Conservation (phyloP, 176 grass and related monocot species). For the Chrysopogon serrulatus region DNA sequence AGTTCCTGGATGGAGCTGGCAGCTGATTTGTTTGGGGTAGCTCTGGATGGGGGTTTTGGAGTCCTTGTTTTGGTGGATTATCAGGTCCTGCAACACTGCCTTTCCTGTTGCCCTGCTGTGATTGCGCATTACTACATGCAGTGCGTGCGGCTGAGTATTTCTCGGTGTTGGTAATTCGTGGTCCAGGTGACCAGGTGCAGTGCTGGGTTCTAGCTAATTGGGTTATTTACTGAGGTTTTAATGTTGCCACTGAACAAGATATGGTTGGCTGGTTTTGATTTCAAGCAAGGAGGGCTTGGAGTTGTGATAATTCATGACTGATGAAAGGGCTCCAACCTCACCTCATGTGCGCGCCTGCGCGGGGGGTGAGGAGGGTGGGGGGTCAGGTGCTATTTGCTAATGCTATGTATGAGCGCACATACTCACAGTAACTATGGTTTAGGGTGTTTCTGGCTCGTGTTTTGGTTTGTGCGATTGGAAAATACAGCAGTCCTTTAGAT, state of each 20-base stretch:
- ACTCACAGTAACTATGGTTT: background rate
- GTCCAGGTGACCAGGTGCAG: too few species aligned
- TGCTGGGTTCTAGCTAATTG: too few species aligned
- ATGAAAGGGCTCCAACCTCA: background rate
- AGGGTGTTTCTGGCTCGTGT: background rate
- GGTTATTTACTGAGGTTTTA: too few species aligned
- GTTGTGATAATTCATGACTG: background rate
- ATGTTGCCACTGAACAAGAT: background rate
- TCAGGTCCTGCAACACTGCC: too few species aligned
- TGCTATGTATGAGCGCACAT: background rate
- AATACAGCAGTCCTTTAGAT: background rate
- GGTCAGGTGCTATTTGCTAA: background rate
- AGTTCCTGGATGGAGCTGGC: background rate
- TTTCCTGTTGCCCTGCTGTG: background rate
- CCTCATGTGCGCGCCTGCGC: too few species aligned
- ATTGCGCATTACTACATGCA: background rate
- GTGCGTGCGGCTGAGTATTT: background rate
- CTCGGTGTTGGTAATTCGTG: background rate
- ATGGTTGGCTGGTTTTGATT: background rate
- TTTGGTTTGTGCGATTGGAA: background rate
- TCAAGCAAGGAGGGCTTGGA: background rate
- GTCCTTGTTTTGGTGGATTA: background rate
- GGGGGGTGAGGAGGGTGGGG: background rate
- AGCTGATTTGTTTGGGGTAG: background rate
- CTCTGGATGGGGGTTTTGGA: background rate